phyloP scores from a whole-genome alignment of 352 stramenopile species.

The Globisporangium parvum region DNA sequence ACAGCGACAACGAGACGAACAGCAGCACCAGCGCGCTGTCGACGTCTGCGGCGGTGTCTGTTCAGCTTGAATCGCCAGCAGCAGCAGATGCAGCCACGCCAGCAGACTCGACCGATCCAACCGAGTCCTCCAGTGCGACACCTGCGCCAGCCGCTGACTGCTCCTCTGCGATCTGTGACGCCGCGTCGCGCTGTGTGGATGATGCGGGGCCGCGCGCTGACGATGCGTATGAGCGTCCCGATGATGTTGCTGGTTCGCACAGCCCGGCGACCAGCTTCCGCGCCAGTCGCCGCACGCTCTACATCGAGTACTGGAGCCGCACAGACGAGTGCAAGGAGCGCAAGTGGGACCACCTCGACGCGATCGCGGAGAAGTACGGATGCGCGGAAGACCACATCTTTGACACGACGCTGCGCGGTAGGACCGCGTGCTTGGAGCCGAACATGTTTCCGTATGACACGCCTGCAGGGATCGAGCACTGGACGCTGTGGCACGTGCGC shows the following conservation, averaged over 20 bases:
- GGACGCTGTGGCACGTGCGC: constrained; percentile 79
- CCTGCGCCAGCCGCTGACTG: too few species aligned
- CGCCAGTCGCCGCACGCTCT: constrained; percentile 65
- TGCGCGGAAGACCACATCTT: constrained; percentile 81
- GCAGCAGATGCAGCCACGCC: too few species aligned
- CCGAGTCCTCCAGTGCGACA: too few species aligned
- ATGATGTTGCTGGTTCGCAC: constrained; percentile 50
- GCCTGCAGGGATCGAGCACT: constrained; percentile 84
- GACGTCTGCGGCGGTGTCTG: too few species aligned
- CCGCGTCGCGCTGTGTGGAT: constrained; percentile 1
- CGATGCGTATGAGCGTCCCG: constrained; percentile 20
- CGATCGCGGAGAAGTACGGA: constrained; percentile 71
- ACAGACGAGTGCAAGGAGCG: constrained; percentile 85
- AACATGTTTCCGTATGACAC: constrained; percentile 91
- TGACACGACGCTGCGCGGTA: constrained; percentile 72
- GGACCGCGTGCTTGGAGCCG: constrained; percentile 74
- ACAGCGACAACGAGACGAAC: constrained; percentile 10
- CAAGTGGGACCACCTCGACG: constrained; percentile 86
- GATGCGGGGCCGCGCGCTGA: constrained; percentile 14
- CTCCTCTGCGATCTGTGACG: constrained; percentile 2
- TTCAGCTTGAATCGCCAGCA: too few species aligned
- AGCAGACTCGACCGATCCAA: too few species aligned
- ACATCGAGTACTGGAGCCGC: constrained; percentile 87
- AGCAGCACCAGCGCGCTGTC: background rate
- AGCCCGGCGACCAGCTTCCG: constrained; percentile 19